phyloP scores from a whole-genome alignment of 2,329 filamentous ascomycete species.

The Exophiala mesophila region DNA sequence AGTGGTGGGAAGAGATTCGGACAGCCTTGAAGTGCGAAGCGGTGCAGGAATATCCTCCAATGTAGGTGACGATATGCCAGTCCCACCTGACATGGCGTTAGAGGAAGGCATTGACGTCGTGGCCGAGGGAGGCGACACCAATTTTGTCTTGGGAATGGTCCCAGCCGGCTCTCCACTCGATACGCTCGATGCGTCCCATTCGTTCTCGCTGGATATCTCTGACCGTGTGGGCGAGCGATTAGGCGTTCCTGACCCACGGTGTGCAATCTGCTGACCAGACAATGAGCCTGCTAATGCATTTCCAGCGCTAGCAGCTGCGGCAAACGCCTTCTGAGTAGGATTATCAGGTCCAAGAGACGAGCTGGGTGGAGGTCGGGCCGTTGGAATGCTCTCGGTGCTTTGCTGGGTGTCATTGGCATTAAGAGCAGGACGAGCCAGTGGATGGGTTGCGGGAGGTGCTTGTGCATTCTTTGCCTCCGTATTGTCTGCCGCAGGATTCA shows the following conservation, averaged over 20 bases:
- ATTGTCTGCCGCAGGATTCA: too few relatives aligned
- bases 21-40: slow-evolving; percentile 19
- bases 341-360: slow-evolving; percentile 6
- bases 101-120: slow-evolving; percentile 8
- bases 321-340: slow-evolving; percentile 30
- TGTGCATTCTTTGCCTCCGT: too few relatives aligned
- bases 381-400: slow-evolving; percentile 24
- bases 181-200: slow-evolving; percentile 29
- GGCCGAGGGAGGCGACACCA: background rate
- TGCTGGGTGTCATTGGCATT: slow-evolving; percentile 8
- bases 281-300: slow-evolving; percentile 46
- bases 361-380: slow-evolving; percentile 17
- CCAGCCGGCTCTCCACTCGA: slow-evolving; percentile 38
- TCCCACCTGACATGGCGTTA: background rate
- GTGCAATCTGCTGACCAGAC: slow-evolving; percentile 30
- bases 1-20: slow-evolving; percentile 10
- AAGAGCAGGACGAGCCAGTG: slow-evolving; percentile 3
- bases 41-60: slow-evolving; percentile 28
- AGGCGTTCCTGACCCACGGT: slow-evolving; percentile 26
- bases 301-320: slow-evolving; percentile 43
- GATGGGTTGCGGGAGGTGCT: too few relatives aligned
- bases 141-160: background rate
- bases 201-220: slow-evolving; percentile 30
- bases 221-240: slow-evolving; percentile 10
- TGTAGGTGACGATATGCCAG: background rate